Evolutionary conservation across 495 filamentous ascomycete genomes (phyloP), one percentile per base, ranked within the genome.

Genomic region (Aspergillus funiculosus): DNA sequence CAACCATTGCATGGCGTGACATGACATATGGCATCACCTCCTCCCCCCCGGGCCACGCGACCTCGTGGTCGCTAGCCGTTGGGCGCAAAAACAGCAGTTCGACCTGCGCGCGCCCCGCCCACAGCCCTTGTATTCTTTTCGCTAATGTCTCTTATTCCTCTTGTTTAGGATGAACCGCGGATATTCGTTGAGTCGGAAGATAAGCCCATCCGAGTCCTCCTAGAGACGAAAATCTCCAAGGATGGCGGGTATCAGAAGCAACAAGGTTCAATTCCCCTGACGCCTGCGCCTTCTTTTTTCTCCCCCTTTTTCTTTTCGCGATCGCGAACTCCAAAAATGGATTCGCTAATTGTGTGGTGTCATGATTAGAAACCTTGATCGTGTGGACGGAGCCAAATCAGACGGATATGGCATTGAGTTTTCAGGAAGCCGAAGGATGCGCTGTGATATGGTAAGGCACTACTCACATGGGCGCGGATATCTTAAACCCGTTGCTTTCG

Each of bases 221-320:
- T 98, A 41, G 86, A 96, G 66, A 94, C 74, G 21, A 88, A 78
- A 58, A 94, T 98, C 46, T 78, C 80, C 47, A 95, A 89, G 61
- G 89, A 96, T 49, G 92, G 96, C 79, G 87, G 85, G 29, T 97
- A 97, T 67, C 89, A 96, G 67, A 96, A 96, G 67, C 92, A 98
- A 60, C 92, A 97, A 83, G 89, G 89, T 91, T 74, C 57, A 49
- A n/a, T n/a, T n/a, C n/a, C 47, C 50, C 59, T 29, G 48, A 36
- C 22, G 19, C 31, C 31, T 15, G 31, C 31, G 24, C n/a, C n/a
- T n/a, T n/a, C n/a, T n/a, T n/a, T n/a, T n/a, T n/a, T n/a, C n/a
- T n/a, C n/a, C n/a, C n/a, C n/a, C n/a, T n/a, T n/a, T n/a, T n/a
- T n/a, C n/a, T n/a, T n/a, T n/a, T n/a, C n/a, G n/a, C n/a, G n/a